Evolutionary conservation across 139 green algal species (phyloP).

Genomic region (Mesostigma viride): DNA sequence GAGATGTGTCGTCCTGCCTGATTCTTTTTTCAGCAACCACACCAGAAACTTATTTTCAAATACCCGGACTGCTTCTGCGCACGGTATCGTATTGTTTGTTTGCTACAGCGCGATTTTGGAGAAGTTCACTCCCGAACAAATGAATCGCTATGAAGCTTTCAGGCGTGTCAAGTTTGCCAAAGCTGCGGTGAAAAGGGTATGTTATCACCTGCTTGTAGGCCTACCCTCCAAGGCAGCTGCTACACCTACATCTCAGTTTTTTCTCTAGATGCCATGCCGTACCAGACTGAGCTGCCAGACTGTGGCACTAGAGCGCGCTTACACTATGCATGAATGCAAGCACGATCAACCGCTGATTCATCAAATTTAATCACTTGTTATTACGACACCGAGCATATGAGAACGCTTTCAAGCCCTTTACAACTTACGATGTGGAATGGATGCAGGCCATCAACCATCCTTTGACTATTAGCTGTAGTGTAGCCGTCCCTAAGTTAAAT

Average conservation of each 20-base stretch:
- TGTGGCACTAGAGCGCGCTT: neutral
- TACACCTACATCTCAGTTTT: neutral
- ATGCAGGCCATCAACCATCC: too few relatives aligned
- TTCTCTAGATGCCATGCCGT: neutral
- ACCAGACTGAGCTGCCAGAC: neutral
- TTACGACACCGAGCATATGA: too few relatives aligned
- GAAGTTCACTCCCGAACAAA: constrained; percentile 33
- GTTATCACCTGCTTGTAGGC: neutral
- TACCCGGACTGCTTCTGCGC: too few relatives aligned
- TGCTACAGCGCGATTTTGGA: constrained; percentile 23
- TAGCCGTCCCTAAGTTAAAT: neutral
- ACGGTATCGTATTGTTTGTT: too few relatives aligned
- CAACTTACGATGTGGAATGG: too few relatives aligned
- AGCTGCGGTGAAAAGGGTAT: constrained; percentile 25
- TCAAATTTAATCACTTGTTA: too few relatives aligned
- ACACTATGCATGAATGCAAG: neutral
- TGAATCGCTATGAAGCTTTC: constrained; percentile 33
- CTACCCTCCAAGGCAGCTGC: neutral
- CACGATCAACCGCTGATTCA: neutral
- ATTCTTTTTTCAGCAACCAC: too few relatives aligned
- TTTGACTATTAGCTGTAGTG: neutral
- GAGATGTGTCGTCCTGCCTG: too few relatives aligned
- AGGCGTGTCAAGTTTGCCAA: constrained; percentile 28
- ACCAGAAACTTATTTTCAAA: too few relatives aligned
- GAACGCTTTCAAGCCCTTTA: too few relatives aligned